These are phyloP conservation scores for Colletotrichum sp. DNA, from an alignment of 2,329 filamentous ascomycete species.

Conservation along the genomic window DNA sequence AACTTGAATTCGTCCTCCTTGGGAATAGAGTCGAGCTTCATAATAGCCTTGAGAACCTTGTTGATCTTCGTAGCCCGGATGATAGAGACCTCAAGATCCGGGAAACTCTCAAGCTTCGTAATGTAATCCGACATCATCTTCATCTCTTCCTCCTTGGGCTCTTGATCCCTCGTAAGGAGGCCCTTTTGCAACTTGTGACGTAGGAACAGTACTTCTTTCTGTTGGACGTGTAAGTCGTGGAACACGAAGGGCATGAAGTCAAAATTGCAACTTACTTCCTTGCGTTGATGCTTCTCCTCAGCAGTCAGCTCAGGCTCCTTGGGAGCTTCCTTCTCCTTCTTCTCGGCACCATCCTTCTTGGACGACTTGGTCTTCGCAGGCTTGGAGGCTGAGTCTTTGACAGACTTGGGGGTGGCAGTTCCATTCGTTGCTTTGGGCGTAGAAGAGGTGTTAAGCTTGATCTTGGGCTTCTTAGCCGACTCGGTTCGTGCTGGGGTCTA, in stretches of 20 bases:
- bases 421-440: conserved; percentile 75
- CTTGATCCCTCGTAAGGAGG: conserved; percentile 82
- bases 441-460: conserved; percentile 67
- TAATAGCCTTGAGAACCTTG: conserved; percentile 94
- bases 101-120: conserved; percentile 78
- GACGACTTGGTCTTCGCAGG: conserved; percentile 60
- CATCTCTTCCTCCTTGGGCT: conserved; percentile 89
- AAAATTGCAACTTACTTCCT: conserved; percentile 53
- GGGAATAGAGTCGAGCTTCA: conserved; percentile 86
- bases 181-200: conserved; percentile 95
- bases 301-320: conserved; percentile 64
- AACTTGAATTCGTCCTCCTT: conserved; percentile 89
- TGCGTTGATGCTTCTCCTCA: conserved; percentile 63
- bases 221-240: conserved; percentile 34
- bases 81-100: conserved; percentile 85
- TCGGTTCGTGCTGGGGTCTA: conserved; percentile 65
- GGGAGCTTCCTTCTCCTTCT: conserved; percentile 56
- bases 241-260: conserved; percentile 10
- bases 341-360: conserved; percentile 59
- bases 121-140: conserved; percentile 78
- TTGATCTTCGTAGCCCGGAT: conserved; percentile 96
- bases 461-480: conserved; percentile 72
- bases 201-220: conserved; percentile 87
- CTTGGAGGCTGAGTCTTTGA: conserved; percentile 60
- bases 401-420: conserved; percentile 57